Percentiles rank a stretch among this genome's conserved stretches.
Evolutionary conservation across 2,329 filamentous ascomycete genomes (phyloP).

Genomic region (Dactylellina sp.): DNA sequence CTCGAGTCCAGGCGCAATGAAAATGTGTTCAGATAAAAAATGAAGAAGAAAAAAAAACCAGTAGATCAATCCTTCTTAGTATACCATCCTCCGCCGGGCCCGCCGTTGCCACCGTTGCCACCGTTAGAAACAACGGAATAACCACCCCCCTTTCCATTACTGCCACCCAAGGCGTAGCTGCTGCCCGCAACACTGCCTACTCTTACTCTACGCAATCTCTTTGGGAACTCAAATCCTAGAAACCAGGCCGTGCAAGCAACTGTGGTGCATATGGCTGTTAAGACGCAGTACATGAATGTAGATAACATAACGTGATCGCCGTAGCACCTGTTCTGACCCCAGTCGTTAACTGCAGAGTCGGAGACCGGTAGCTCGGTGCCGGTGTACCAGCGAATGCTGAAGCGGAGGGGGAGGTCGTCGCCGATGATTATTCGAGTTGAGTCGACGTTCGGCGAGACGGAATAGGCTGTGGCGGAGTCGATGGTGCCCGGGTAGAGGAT

Average conservation of each 20-base stretch:
- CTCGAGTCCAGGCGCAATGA: too few species aligned
- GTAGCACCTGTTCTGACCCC: slow-evolving; percentile 54
- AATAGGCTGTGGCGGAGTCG: slow-evolving; percentile 89
- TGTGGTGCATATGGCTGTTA: slow-evolving; percentile 54
- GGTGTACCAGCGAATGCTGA: slow-evolving; percentile 89
- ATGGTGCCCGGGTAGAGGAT: slow-evolving; percentile 73
- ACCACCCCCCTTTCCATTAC: slow-evolving; percentile 3
- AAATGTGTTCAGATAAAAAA: too few species aligned
- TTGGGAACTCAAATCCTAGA: slow-evolving; percentile 56
- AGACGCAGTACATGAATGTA: slow-evolving; percentile 56
- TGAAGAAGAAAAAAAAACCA: slow-evolving; percentile 15
- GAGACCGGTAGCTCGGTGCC: slow-evolving; percentile 73
- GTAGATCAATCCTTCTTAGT: slow-evolving; percentile 52
- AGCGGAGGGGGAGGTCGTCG: slow-evolving; percentile 80
- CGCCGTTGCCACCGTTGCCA: slow-evolving; percentile 3
- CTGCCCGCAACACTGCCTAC: slow-evolving; percentile 39
- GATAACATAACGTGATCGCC: slow-evolving; percentile 55
- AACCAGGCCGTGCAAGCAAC: slow-evolving; percentile 56
- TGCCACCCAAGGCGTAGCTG: slow-evolving; percentile 29
- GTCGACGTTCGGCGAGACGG: slow-evolving; percentile 77
- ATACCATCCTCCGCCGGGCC: slow-evolving; percentile 41
- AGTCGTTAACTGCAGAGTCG: slow-evolving; percentile 50
- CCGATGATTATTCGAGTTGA: slow-evolving; percentile 77
- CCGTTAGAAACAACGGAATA: slow-evolving; percentile 24
- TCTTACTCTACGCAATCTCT: slow-evolving; percentile 44